A percentile compares a stretch with the other conserved stretches of the same genome.
Evolutionary conservation across 2,329 filamentous ascomycete genomes (phyloP).

Genomic region (Pseudopyrenochaeta lycopersici): DNA sequence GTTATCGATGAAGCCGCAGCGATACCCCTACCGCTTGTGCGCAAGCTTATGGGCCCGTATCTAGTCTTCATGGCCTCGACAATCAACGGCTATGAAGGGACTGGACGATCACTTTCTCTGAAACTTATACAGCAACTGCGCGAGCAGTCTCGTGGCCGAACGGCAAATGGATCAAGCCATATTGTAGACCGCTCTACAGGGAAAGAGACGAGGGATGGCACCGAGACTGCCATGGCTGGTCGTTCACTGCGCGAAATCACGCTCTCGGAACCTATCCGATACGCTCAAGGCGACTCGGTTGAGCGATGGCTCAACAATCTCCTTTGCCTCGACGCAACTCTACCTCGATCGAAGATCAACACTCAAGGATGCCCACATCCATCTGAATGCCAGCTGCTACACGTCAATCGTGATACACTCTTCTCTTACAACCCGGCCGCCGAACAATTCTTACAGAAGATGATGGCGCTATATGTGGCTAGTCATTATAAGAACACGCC

Average conservation of each 20-base stretch:
- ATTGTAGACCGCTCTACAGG: conserved; percentile 83
- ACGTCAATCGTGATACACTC: conserved; percentile 95
- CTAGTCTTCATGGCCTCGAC: conserved; percentile 99
- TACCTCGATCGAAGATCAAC: conserved; percentile 77
- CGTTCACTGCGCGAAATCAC: conserved; percentile 91
- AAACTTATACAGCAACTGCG: conserved; percentile 97
- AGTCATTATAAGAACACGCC: conserved; percentile 99
- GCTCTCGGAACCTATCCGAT: conserved; percentile 91
- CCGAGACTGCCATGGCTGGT: conserved; percentile 58
- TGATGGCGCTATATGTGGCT: conserved; percentile 97
- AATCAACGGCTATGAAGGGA: conserved; percentile 98
- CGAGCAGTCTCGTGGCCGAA: conserved; percentile 82
- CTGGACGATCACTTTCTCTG: conserved; percentile 89
- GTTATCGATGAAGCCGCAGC: conserved; percentile 98
- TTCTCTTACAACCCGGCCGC: conserved; percentile 98
- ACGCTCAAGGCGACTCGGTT: conserved; percentile 87
- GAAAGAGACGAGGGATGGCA: conserved; percentile 61
- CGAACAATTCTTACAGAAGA: conserved; percentile 96
- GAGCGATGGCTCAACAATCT: conserved; percentile 97
- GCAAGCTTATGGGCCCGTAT: conserved; percentile 95
- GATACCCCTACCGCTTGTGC: conserved; percentile 90
- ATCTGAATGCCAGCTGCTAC: conserved; percentile 86
- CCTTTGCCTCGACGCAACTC: conserved; percentile 90
- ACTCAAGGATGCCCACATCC: conserved; percentile 88
- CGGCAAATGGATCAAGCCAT: conserved; percentile 63